Percentiles rank a stretch among this genome's conserved stretches.
Conservation (phyloP, 2,329 filamentous ascomycete species). For the Penicillium sp. region DNA sequence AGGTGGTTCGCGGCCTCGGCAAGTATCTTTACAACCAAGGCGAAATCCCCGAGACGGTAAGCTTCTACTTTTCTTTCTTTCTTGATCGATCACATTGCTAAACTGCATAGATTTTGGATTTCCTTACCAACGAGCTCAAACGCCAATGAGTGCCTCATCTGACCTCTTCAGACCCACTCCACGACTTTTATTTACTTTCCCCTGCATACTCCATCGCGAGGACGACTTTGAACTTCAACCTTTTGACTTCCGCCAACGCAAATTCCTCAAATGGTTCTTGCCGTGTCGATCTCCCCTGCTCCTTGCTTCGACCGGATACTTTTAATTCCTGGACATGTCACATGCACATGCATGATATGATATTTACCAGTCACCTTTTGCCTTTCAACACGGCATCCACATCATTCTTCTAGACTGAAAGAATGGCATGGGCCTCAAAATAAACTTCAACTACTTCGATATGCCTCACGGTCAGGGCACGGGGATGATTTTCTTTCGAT, state of each 20-base stretch:
- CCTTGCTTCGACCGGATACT: slow-evolving; percentile 8
- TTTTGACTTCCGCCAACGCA: slow-evolving; percentile 2
- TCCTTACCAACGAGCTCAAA: slow-evolving; percentile 34
- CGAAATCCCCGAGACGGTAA: slow-evolving; percentile 50
- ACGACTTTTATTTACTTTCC: slow-evolving; percentile 15
- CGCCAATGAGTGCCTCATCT: slow-evolving; percentile 23
- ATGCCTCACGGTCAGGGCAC: slow-evolving; percentile 7
- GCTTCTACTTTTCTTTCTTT: slow-evolving; percentile 9
- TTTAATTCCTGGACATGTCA: too few relatives aligned
- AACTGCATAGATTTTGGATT: slow-evolving; percentile 33
- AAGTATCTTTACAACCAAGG: slow-evolving; percentile 62
- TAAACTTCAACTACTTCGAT: slow-evolving; percentile 3
- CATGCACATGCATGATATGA: slow-evolving; percentile 16
- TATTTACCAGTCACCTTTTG: slow-evolving; percentile 5
- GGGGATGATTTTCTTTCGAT: slow-evolving; percentile 9
- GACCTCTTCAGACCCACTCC: slow-evolving; percentile 4
- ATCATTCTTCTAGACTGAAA: background rate
- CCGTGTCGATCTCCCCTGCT: slow-evolving; percentile 7
- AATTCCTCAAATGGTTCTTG: slow-evolving; percentile 7
- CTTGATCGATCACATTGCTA: slow-evolving; percentile 10
- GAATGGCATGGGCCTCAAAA: slow-evolving; percentile 2
- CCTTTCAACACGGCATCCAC: slow-evolving; percentile 13
- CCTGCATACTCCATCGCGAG: slow-evolving; percentile 8
- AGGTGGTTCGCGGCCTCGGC: slow-evolving; percentile 59
- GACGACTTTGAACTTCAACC: slow-evolving; percentile 10